Conservation (phyloP, 2,329 filamentous ascomycete species). For the Scedosporium minutisporum region DNA sequence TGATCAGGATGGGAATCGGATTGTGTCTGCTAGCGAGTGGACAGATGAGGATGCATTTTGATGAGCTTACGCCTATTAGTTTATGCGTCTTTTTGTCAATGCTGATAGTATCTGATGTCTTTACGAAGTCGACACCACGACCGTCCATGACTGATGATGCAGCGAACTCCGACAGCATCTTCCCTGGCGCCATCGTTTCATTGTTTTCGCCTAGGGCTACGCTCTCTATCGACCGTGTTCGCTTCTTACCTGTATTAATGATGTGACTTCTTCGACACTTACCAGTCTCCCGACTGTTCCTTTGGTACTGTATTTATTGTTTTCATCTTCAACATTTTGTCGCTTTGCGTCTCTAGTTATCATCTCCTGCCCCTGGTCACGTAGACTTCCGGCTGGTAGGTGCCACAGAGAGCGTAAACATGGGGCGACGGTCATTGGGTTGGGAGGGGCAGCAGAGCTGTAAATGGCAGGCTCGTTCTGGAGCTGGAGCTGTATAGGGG, state of each 20-base stretch:
- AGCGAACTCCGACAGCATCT: not conserved
- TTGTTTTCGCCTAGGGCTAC: not conserved
- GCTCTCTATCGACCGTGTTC: not conserved
- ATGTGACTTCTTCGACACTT: not conserved
- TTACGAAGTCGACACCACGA: not conserved
- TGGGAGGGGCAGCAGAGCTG: not conserved
- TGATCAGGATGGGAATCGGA: conserved; percentile 51
- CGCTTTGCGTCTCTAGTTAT: not conserved
- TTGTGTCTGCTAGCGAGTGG: conserved; percentile 57
- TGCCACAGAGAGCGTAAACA: not conserved
- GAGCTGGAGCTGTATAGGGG: not conserved
- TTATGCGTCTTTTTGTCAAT: not conserved
- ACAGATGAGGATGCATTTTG: conserved; percentile 47
- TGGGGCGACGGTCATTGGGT: not conserved
- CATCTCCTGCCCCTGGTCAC: not conserved
- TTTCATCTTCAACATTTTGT: not conserved
- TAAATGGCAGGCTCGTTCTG: not conserved
- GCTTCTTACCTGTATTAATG: not conserved
- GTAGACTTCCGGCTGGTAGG: not conserved
- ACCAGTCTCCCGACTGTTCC: not conserved
- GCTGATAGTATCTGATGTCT: not conserved
- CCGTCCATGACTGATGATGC: not conserved
- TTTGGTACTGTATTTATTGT: conserved; percentile 1
- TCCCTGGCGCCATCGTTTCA: not conserved
- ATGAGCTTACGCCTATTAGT: not conserved